phyloP scores from a whole-genome alignment of 495 filamentous ascomycete genomes.

The Podospora australis region DNA sequence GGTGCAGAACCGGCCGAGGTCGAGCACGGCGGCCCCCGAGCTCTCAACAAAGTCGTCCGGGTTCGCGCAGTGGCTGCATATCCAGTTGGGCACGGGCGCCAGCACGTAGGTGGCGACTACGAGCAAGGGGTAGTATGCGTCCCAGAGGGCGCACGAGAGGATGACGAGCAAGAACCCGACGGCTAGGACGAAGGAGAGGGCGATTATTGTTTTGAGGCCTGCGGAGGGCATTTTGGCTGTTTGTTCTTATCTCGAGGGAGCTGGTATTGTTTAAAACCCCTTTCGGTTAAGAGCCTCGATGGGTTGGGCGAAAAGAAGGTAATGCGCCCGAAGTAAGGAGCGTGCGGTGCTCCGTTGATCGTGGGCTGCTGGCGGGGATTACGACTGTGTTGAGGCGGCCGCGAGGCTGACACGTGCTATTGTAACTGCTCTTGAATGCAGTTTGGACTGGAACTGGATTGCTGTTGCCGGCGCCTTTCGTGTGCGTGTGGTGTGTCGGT shows the following conservation, averaged over 20 bases:
- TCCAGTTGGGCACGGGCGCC: slow-evolving; percentile 92
- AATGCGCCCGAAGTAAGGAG: too few species aligned
- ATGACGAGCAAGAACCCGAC: slow-evolving; percentile 99
- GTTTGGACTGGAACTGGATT: too few species aligned
- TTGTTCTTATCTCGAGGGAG: too few species aligned
- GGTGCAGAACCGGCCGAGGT: slow-evolving; percentile 90
- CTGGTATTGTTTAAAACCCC: background rate
- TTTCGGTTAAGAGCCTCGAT: background rate
- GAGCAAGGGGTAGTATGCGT: slow-evolving; percentile 86
- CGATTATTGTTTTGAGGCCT: slow-evolving; percentile 97
- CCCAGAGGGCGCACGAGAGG: slow-evolving; percentile 89
- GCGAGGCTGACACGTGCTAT: too few species aligned
- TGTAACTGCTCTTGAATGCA: too few species aligned
- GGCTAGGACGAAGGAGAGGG: slow-evolving; percentile 95
- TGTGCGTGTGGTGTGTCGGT: too few species aligned
- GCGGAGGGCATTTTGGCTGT: slow-evolving; percentile 63
- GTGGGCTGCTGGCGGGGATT: too few species aligned
- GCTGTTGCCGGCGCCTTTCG: too few species aligned
- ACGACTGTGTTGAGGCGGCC: too few species aligned
- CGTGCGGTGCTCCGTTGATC: too few species aligned
- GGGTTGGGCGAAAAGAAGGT: too few species aligned
- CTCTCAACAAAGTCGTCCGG: slow-evolving; percentile 97
- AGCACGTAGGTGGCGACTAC: slow-evolving; percentile 94
- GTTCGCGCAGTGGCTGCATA: slow-evolving; percentile 78
- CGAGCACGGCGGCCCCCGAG: slow-evolving; percentile 69